Conservation (phyloP, 2,329 filamentous ascomycete genomes). For the Lecanicillium sp. region DNA sequence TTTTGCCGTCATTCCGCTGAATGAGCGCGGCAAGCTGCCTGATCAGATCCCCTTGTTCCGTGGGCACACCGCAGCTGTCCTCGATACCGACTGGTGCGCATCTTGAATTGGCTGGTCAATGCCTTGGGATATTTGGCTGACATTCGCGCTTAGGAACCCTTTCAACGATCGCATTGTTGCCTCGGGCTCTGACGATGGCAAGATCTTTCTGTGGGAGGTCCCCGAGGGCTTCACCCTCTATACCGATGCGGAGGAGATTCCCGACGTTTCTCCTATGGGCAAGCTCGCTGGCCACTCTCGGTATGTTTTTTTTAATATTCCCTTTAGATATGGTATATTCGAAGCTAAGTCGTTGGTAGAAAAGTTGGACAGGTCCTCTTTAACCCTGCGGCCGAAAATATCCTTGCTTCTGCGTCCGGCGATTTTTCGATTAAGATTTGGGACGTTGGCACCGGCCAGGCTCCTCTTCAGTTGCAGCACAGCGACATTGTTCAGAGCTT, state of each 20-base stretch:
- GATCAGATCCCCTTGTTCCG: conserved; percentile 92
- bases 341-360: conserved; percentile 36
- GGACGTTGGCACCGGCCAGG: conserved; percentile 75
- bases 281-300: conserved; percentile 83
- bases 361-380: conserved; percentile 98
- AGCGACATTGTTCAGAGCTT: conserved; percentile 90
- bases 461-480: conserved; percentile 72
- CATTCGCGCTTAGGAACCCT: conserved; percentile 60
- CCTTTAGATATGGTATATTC: no score
- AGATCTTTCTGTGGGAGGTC: conserved; percentile 95
- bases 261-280: conserved; percentile 71
- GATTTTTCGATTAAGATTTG: conserved; percentile 94
- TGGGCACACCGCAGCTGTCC: conserved; percentile 87
- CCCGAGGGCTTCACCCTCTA: conserved; percentile 79
- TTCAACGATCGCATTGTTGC: conserved; percentile 92
- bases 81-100: conserved; percentile 90
- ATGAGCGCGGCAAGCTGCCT: conserved; percentile 82
- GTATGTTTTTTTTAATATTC: no score
- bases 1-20: conserved; percentile 88
- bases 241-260: conserved; percentile 74
- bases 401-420: conserved; percentile 89
- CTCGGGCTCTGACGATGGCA: conserved; percentile 92
- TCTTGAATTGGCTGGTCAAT: conserved; percentile 14
- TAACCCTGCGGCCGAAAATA: conserved; percentile 91
- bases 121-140: conserved; percentile 10